These are phyloP conservation scores for Tardiomyces depauwii DNA, from an alignment of 1,139 yeast species.

Conservation along the genomic window DNA sequence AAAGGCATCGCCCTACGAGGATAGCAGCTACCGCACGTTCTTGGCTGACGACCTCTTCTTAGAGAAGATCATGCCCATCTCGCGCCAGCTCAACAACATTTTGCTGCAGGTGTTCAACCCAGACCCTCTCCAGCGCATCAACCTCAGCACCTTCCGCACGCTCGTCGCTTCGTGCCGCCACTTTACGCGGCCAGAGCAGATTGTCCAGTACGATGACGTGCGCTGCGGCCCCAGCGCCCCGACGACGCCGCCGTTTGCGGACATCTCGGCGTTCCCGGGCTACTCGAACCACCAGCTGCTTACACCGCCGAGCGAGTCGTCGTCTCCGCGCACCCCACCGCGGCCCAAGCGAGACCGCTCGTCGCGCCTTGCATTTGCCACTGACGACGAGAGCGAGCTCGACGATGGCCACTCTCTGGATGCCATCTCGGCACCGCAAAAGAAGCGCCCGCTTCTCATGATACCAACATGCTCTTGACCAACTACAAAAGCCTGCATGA, in stretches of 20 bases:
- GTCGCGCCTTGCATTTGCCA: background rate
- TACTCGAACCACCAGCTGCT: background rate
- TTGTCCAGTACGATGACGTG: background rate
- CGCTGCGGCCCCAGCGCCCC: background rate
- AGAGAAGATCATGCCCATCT: constrained; percentile 54
- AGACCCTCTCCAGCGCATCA: constrained; percentile 54
- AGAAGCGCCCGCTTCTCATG: background rate
- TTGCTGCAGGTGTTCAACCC: constrained; percentile 44
- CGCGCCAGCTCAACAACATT: constrained; percentile 46
- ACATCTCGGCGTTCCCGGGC: background rate
- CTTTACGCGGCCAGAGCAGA: constrained; percentile 5
- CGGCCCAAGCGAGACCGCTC: background rate
- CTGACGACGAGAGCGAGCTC: background rate
- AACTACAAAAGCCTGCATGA: background rate
- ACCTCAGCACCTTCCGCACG: constrained; percentile 34
- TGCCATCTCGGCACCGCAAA: background rate
- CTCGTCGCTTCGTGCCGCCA: constrained; percentile 14
- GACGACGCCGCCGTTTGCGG: background rate
- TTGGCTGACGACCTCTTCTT: constrained; percentile 41
- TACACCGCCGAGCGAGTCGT: background rate
- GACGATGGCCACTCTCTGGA: background rate
- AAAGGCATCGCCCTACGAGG: constrained; percentile 53
- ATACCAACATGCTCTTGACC: background rate
- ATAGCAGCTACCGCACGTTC: constrained; percentile 44
- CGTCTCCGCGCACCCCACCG: background rate